Base-by-base conservation (phyloP, 495 filamentous ascomycete species). In the Hamigera avellanea region DNA sequence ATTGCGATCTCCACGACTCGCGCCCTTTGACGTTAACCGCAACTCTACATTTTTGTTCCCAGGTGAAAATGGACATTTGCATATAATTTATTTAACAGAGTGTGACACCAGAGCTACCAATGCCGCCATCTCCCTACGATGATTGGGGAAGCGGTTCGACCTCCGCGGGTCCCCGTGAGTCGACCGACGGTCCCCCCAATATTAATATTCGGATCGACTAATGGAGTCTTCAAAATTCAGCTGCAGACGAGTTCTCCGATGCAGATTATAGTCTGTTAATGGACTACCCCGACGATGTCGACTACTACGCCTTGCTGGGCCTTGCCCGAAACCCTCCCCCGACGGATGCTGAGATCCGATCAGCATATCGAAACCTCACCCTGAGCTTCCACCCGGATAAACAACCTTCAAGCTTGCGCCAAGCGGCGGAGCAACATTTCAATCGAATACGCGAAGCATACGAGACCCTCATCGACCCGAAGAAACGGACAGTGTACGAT, bases 341-440 rank as follows among this genome's bases (percentile, higher is more conserved):
- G 2, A 64, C 67, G 19, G 55, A 66, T 4, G 44, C 62, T 15
- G 59, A 73, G 17, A 69, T 79, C 39, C 66, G 66, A 19, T 61
- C 57, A 14, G 67, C 71, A 8, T 75, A 73, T 41, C 62, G 59
- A 23, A 62, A 58, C 9, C 57, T 77, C 18, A 66, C 66, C 15
- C 64, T 72, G n/a, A 64, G 64, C 29, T 73, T 79, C 33, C 70
- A 76, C 37, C 70, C 73, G 8, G 75, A 79, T 42, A 72, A 69
- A 37, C 72, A 76, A 37, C 69, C 74, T 1, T 36, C 61, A 13
- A 53, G 67, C 21, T 49, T 66, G 21, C 65, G 54, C 18, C 54
- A 66, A 9, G 50, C 62, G 3, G 72, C 75, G 6, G 53, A 60
- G 19, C 53, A 39, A 14, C 64, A 75, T 14, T 73, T 76, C 23